Percentiles rank a stretch among this genome's conserved stretches.
Evolutionary conservation across 805 yeast genomes (phyloP).

Genomic region (Yamadazyma paraphyllophila): DNA sequence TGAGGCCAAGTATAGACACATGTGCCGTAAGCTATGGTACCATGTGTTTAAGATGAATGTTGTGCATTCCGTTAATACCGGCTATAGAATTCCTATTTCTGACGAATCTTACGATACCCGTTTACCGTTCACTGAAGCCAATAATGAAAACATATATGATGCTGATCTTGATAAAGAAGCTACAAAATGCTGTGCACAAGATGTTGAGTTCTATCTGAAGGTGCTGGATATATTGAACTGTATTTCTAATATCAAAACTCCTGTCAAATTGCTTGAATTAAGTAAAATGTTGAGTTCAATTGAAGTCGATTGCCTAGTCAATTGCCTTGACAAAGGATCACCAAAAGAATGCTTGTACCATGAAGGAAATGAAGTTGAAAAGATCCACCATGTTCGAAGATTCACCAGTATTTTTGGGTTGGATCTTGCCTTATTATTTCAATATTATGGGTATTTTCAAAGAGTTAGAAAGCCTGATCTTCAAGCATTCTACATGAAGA

Average conservation of each 20-base stretch:
- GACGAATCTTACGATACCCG: conserved; percentile 1
- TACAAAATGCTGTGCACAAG: background rate
- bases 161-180: background rate
- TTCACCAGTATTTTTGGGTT: background rate
- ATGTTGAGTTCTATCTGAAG: background rate
- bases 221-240: background rate
- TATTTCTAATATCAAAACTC: background rate
- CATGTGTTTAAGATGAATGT: background rate
- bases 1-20: background rate
- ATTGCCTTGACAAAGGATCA: background rate
- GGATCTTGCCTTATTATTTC: conserved; percentile 24
- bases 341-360: background rate
- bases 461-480: conserved; percentile 21
- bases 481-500: conserved; percentile 34
- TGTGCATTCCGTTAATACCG: background rate
- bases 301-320: background rate
- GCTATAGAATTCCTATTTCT: conserved; percentile 2
- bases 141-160: background rate
- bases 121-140: background rate
- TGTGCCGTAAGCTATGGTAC: conserved; percentile 2
- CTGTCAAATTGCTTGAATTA: background rate
- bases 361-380: conserved; percentile 1
- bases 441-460: conserved; percentile 41
- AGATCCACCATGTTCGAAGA: background rate
- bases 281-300: background rate